Conservation (phyloP, 2,329 filamentous ascomycete genomes). For the Blastomyces gilchristii region DNA sequence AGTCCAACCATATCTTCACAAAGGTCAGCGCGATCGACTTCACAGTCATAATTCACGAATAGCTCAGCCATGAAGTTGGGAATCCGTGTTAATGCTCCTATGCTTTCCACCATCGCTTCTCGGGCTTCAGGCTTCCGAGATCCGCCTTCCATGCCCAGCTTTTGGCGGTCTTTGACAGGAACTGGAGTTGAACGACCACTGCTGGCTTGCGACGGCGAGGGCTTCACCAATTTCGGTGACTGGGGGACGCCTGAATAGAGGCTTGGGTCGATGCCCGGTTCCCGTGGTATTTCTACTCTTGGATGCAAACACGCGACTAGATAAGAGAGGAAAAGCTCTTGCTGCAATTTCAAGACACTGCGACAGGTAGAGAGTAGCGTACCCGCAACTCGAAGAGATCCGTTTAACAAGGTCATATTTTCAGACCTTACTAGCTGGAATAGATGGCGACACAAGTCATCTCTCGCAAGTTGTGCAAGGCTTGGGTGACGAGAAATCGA, state of each 20-base stretch:
- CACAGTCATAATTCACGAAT: constrained; percentile 97
- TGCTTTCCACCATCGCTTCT: constrained; percentile 96
- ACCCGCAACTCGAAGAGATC: constrained; percentile 82
- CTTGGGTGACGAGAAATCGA: constrained; percentile 89
- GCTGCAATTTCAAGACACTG: constrained; percentile 83
- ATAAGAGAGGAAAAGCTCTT: constrained; percentile 92
- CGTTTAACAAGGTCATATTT: constrained; percentile 88
- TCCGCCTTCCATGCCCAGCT: constrained; percentile 83
- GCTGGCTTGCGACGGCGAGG: constrained; percentile 57
- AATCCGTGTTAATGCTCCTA: constrained; percentile 83
- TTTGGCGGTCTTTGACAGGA: constrained; percentile 82
- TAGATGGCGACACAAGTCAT: constrained; percentile 83
- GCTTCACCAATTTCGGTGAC: constrained; percentile 76
- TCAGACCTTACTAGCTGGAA: constrained; percentile 96
- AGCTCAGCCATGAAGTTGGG: constrained; percentile 90
- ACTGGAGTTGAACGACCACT: constrained; percentile 86
- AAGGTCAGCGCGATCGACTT: constrained; percentile 78
- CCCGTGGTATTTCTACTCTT: constrained; percentile 83
- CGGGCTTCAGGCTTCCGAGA: constrained; percentile 86
- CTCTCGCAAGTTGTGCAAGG: constrained; percentile 76
- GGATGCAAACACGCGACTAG: constrained; percentile 89
- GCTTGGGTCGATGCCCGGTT: constrained; percentile 79
- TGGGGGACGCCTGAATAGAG: constrained; percentile 91
- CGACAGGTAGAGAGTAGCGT: constrained; percentile 86
- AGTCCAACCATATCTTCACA: constrained; percentile 94